Evolutionary conservation across 345 rosid genomes (phyloP), one percentile per base, ranked within the genome.

Genomic region (Moricandia arvensis): DNA sequence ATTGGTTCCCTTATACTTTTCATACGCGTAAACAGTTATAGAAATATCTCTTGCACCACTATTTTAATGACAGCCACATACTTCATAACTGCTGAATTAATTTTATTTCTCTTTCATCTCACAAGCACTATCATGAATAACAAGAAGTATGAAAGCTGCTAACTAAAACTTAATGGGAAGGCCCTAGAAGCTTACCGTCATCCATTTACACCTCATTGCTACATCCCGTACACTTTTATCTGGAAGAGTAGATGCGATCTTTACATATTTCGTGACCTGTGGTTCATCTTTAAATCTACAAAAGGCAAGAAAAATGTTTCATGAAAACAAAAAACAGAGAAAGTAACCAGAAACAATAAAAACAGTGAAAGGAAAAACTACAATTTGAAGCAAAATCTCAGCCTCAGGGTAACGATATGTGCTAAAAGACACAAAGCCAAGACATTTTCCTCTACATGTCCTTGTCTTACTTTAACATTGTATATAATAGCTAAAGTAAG

Each of bases 211-310:
- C 90, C 99, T 87, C 89, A 95, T 76, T 33, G 99, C 99, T 74
- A 95, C 99, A 83, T 95, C 99, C n/a, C 99, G 87, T 4, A 95
- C 98, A 61, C 93, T 87, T 83, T 95, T 95, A 77, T 90, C 98
- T 45, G 75, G 96, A 77, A 95, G 79, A 43, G 81, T 82, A 62
- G 97, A 89, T 0, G 99, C 98, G 58, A 95, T 89, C 87, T 89
- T 95, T 76, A 95, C 87, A 82, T 90, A 95, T 81, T 79, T 95
- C 74, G 91, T 81, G 60, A 95, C 90, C 61, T 84, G 88, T 29
- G 91, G 93, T 75, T 92, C 91, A 47, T 85, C 93, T 26, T 83
- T 84, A 68, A 79, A 89, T 75, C 99, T 95, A 77, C 60, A 74
- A 69, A n/a, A 35, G 21, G 7, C 7, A 69, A 69, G 45, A 33